Conservation (phyloP, 176 grass and related monocot genomes). For the Ensete ventricosum region DNA sequence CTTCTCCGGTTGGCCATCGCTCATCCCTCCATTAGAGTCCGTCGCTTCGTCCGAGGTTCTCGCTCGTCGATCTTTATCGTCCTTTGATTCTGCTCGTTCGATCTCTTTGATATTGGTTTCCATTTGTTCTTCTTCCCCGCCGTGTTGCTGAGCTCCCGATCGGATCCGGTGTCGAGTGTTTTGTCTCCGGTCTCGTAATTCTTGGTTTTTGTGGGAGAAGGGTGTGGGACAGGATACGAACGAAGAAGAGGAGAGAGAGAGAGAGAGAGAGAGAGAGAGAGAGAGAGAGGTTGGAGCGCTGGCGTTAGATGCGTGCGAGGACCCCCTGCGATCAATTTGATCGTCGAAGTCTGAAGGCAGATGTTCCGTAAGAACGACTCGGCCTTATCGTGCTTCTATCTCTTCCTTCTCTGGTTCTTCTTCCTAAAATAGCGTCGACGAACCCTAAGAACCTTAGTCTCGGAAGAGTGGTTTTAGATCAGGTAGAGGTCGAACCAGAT, state of each 20-base stretch:
- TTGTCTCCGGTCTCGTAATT: neutral
- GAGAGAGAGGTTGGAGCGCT: neutral
- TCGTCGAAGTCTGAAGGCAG: neutral
- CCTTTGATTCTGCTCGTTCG: no score
- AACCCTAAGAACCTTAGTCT: neutral
- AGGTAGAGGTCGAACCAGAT: neutral
- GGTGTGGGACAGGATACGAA: no score
- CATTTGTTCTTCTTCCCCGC: neutral
- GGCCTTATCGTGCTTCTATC: constrained; percentile 13
- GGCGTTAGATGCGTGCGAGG: neutral
- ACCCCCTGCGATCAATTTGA: neutral
- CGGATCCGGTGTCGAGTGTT: neutral
- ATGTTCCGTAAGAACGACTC: constrained; percentile 12
- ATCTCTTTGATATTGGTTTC: no score
- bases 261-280: neutral
- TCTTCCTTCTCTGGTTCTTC: constrained; percentile 17
- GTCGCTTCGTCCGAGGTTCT: neutral
- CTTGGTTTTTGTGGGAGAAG: neutral
- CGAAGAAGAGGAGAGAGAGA: neutral
- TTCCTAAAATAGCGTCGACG: constrained; percentile 1
- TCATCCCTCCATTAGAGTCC: neutral
- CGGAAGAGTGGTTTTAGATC: neutral
- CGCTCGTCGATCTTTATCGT: neutral
- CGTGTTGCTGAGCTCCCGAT: neutral
- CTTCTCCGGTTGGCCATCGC: neutral